Base-by-base conservation (phyloP, 2,329 filamentous ascomycete species). In the Cordyceps javanica region DNA sequence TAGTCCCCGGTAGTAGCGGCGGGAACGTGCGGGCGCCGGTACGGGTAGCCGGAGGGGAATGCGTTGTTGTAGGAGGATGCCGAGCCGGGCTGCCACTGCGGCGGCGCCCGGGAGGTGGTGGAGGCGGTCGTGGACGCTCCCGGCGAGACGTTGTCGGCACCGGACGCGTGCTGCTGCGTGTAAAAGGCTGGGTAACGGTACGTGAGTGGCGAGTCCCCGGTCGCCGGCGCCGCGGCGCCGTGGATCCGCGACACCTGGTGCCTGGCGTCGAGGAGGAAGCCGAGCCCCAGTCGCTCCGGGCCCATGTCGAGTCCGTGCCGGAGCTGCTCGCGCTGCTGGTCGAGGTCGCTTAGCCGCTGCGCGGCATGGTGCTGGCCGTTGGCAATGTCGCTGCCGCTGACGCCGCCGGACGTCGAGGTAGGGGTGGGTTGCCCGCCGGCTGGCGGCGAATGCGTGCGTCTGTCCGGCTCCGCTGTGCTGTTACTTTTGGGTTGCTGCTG, bases 271-370 rank as follows among this genome's bases (percentile, higher is more conserved):
- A 93, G 77, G 2, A 94, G 75, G 63, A 91, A 92, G 58, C 86
- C 87, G 32, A 94, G 81, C 6, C 85, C 87, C 9, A 92, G 76
- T 48, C 85, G 81, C 66, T 92, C 89, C 1, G 81, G 75, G 3
- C 81, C 80, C 59, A 89, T 73, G 39, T 87, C 81, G 1, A 88
- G 68, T 39, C 79, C 79, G 58, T 86, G 82, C 19, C 76, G 69
- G 51, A 78, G 72, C 21, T 78, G 75, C 30, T 78, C 73, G 7
- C 75, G 75, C 63, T 81, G 81, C 65, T 79, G 79, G 61, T 69
- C 75, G 55, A 75, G 45, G 39, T 52, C 57, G 56, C 30, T 58
- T 5, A 38, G 19, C 11, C 55, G 45, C 48, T 53, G 55, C 9
- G 55, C 41, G 13, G 19, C 45, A 25, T 55, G 34, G n/a, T 38